Evolutionary conservation across 2,329 filamentous ascomycete species (phyloP).

Genomic region (Verticillium nubilum): DNA sequence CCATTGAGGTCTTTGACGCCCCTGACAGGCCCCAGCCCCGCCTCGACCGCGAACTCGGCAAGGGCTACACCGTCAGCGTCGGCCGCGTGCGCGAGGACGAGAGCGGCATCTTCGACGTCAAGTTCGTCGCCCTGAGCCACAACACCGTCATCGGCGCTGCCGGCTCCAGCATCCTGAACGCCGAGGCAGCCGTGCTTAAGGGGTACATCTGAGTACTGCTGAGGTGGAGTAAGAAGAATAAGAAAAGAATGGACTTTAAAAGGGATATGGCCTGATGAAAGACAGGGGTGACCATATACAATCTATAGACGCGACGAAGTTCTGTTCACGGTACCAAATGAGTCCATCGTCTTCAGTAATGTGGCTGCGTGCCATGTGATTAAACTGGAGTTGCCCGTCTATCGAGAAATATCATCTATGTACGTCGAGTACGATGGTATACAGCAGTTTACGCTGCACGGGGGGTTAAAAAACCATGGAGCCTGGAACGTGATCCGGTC

Average conservation of each 20-base stretch:
- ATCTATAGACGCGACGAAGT: background rate
- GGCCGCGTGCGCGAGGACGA: slow-evolving; percentile 82
- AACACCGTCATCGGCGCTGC: slow-evolving; percentile 88
- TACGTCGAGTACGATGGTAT: background rate
- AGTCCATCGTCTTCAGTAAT: background rate
- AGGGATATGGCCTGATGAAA: no score
- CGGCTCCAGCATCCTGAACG: slow-evolving; percentile 93
- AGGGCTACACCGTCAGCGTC: slow-evolving; percentile 87
- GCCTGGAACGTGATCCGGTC: background rate
- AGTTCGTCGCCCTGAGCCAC: slow-evolving; percentile 90
- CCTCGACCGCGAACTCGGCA: slow-evolving; percentile 77
- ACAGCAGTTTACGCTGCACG: no score
- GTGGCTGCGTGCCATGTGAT: background rate
- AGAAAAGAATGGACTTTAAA: slow-evolving; percentile 1
- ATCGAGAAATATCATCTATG: background rate
- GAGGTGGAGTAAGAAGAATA: background rate
- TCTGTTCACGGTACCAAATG: background rate
- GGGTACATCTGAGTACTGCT: slow-evolving; percentile 58
- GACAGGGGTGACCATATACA: background rate
- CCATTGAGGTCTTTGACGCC: slow-evolving; percentile 88
- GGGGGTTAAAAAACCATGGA: background rate
- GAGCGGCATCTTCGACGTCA: slow-evolving; percentile 86
- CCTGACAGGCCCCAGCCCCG: slow-evolving; percentile 86
- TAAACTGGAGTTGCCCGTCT: background rate
- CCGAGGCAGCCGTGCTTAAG: slow-evolving; percentile 86